These are phyloP conservation scores for Scopulariopsis brevicaulis DNA, from an alignment of 2,329 filamentous ascomycete genomes.

Conservation along the genomic window DNA sequence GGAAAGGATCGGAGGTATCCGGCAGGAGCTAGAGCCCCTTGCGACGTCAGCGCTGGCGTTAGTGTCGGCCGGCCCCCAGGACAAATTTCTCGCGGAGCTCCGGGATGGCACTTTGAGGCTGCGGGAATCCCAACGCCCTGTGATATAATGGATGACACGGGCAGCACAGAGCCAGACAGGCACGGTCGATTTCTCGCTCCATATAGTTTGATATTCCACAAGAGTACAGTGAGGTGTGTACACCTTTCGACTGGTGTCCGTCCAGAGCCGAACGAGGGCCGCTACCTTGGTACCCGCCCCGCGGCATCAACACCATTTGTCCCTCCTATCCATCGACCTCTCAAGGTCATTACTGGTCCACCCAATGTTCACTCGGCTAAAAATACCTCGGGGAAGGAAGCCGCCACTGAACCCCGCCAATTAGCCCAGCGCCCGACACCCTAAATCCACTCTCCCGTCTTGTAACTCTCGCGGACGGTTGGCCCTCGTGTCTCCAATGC, in stretches of 20 bases:
- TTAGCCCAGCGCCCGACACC: neutral
- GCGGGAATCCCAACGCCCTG: neutral
- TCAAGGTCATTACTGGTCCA: neutral
- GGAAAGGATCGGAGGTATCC: neutral
- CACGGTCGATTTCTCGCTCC: neutral
- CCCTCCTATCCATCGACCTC: neutral
- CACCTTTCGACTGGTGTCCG: neutral
- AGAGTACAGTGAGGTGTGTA: neutral
- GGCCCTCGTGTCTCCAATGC: neutral
- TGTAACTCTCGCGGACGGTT: too few species aligned
- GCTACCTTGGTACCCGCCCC: neutral
- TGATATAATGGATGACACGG: neutral
- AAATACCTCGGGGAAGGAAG: neutral
- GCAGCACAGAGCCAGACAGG: neutral
- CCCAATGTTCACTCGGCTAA: neutral
- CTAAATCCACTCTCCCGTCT: too few species aligned
- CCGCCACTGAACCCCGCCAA: neutral
- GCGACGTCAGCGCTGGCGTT: neutral
- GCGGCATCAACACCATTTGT: neutral
- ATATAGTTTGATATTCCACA: neutral
- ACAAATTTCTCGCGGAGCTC: neutral
- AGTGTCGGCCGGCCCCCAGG: neutral
- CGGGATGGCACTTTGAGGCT: neutral
- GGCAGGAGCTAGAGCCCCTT: neutral
- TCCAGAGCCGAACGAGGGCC: neutral